A percentile compares a stretch with the other conserved stretches of the same genome.
These are phyloP conservation scores for Rhodomyrtus tomentosa DNA, from an alignment of 345 rosid species.

Conservation along the genomic window DNA sequence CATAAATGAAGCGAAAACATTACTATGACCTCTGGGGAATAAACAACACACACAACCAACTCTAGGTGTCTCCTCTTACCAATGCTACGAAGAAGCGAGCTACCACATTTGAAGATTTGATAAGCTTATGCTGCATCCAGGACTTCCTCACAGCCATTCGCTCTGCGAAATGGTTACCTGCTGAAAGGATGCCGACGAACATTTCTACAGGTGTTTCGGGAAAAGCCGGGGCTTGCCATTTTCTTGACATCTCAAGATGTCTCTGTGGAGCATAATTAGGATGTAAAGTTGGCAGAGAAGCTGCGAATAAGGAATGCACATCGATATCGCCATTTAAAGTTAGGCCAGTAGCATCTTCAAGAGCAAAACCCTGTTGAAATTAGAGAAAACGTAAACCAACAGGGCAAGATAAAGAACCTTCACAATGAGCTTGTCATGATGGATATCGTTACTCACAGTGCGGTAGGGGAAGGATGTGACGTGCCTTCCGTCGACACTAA, in stretches of 20 bases:
- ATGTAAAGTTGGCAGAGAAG: constrained; percentile 73
- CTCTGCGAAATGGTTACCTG: constrained; percentile 90
- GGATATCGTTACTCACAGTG: constrained; percentile 45
- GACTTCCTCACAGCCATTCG: constrained; percentile 95
- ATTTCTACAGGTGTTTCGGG: constrained; percentile 50
- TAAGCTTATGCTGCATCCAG: constrained; percentile 87
- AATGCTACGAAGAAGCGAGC: constrained; percentile 93
- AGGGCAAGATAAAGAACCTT: neutral
- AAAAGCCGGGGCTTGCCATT: constrained; percentile 76
- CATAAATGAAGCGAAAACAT: constrained; percentile 1
- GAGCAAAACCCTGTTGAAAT: constrained; percentile 65
- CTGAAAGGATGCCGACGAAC: constrained; percentile 85
- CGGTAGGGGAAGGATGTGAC: constrained; percentile 87
- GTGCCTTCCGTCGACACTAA: constrained; percentile 85
- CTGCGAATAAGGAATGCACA: constrained; percentile 71
- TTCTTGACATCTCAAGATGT: constrained; percentile 64
- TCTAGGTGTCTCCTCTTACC: constrained; percentile 22
- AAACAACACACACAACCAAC: neutral
- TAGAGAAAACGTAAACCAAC: constrained; percentile 8
- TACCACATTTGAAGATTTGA: constrained; percentile 72
- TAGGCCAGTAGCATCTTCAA: constrained; percentile 96
- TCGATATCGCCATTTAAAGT: constrained; percentile 68
- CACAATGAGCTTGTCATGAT: neutral
- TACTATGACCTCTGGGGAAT: neutral
- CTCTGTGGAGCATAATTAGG: constrained; percentile 82